Evolutionary conservation across 164 flowering plant genomes (phyloP).

Genomic region (Berberis vulgaris): DNA sequence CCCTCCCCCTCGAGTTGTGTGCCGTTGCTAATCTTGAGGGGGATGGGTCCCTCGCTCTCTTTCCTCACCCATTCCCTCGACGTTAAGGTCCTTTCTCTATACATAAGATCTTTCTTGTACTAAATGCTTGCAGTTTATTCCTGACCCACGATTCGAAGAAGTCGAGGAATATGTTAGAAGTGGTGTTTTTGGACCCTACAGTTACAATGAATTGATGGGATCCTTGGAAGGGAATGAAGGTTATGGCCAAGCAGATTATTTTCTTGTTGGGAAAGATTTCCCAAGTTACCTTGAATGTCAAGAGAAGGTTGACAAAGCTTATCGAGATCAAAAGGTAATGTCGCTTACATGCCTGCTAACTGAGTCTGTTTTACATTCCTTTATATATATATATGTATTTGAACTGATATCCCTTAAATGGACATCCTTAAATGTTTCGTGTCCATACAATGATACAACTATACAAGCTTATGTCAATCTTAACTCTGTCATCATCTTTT

Average conservation of each 20-base stretch:
- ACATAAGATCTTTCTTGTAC: not conserved
- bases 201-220: constrained; percentile 62
- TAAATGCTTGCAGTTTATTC: constrained; percentile 47
- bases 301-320: constrained; percentile 81
- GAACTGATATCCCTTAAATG: too few relatives aligned
- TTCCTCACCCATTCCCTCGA: too few relatives aligned
- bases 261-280: constrained; percentile 92
- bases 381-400: too few relatives aligned
- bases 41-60: not conserved
- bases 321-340: constrained; percentile 62
- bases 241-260: constrained; percentile 79
- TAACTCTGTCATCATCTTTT: not conserved
- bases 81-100: not conserved
- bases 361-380: too few relatives aligned
- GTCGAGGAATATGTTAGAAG: constrained; percentile 64
- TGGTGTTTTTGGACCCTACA: constrained; percentile 63
- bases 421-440: too few relatives aligned
- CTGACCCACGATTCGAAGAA: constrained; percentile 84
- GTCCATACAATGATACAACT: too few relatives aligned
- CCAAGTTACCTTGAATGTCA: constrained; percentile 93
- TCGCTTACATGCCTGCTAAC: not conserved
- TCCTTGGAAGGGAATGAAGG: constrained; percentile 95
- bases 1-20: too few relatives aligned
- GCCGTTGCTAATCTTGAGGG: too few relatives aligned
- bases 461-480: too few relatives aligned